Base-by-base conservation (phyloP, 129 eudicot species). In the Helianthus tuberosus region DNA sequence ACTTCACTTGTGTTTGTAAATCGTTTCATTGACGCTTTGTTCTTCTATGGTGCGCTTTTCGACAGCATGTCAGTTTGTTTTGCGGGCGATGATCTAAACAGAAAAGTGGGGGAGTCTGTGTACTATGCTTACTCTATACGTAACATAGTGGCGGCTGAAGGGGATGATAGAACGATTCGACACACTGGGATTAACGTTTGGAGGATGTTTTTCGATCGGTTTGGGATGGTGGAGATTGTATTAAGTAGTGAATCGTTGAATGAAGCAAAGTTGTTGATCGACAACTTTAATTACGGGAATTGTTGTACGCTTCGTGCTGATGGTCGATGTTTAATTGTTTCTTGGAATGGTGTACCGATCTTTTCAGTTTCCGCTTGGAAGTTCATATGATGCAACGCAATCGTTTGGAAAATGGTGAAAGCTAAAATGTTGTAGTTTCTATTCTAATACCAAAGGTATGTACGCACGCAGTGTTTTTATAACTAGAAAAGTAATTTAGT, bases 141-240 rank as follows among this genome's bases (percentile, higher is more conserved):
- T 25, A 88, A 75, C 17, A 73, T 88, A 61, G 80, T 85, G 61
- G 86, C 86, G 2, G 79, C 90, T 51, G 91, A 89, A 44, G 89
- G 85, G 35, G 79, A 73, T 0, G 95, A 86, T 36, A 77, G 91
- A 49, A 79, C 63, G 5, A 39, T 81, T 16, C 44, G 89, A 32
- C 88, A 79, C 52, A 69, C 82, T 3, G 73, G 72, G 7, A 51
- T 89, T 5, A 68, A 69, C 23, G 79, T 89, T 16, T 85, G 90
- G 86, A 88, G 90, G 86, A 62, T 51, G 0, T 85, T 71, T 59
- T 83, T 85, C 13, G 59, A 62, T 0, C 84, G 83, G 39, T 83
- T 73, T 68, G 81, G 83, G 41, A 74, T 85, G 79, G 10, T 13
- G 81, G 94, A 83, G 48, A 55, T 59, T 12, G 85, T 69, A 6